Percentiles rank a stretch among this genome's conserved stretches.
phyloP scores from a whole-genome alignment of 1,284 basidiomycete genomes.

The Cryptococcus sp. region DNA sequence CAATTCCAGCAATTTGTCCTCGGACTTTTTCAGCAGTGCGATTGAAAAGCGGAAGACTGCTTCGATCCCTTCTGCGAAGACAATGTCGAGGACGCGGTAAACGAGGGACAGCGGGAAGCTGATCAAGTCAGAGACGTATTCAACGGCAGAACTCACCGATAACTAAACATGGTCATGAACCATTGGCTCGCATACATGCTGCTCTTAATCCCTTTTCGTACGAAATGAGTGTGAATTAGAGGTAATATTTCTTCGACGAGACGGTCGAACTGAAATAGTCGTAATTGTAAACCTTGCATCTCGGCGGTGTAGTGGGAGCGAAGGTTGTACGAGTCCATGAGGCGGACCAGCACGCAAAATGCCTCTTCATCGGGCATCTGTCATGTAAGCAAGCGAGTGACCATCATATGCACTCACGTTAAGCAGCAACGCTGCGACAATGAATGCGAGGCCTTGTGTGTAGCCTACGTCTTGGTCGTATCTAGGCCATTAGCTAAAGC shows the following conservation, averaged over 20 bases:
- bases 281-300: conserved; percentile 94
- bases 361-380: conserved; percentile 99
- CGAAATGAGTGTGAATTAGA: conserved; percentile 84
- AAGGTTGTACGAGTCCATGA: conserved; percentile 97
- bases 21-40: conserved; percentile 82
- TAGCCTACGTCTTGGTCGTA: conserved; percentile 96
- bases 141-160: conserved; percentile 62
- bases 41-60: conserved; percentile 95
- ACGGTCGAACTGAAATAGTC: conserved; percentile 88
- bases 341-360: conserved; percentile 88
- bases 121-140: conserved; percentile 6
- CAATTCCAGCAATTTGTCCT: conserved; percentile 70
- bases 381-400: conserved; percentile 7
- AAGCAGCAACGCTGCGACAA: conserved; percentile 87
- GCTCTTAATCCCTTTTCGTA: conserved; percentile 89
- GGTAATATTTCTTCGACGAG: conserved; percentile 89
- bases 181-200: conserved; percentile 96
- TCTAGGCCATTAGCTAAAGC: conserved; percentile 51
- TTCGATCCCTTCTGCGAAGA: conserved; percentile 94
- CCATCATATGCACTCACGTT: conserved; percentile 65
- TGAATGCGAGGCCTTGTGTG: conserved; percentile 93
- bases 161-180: conserved; percentile 97
- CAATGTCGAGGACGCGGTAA: conserved; percentile 79
- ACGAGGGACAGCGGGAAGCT: conserved; percentile 96
- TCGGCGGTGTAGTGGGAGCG: conserved; percentile 95